Evolutionary conservation across 768 basidiomycete species (phyloP).

Genomic region (Clitopilus hobsonii): DNA sequence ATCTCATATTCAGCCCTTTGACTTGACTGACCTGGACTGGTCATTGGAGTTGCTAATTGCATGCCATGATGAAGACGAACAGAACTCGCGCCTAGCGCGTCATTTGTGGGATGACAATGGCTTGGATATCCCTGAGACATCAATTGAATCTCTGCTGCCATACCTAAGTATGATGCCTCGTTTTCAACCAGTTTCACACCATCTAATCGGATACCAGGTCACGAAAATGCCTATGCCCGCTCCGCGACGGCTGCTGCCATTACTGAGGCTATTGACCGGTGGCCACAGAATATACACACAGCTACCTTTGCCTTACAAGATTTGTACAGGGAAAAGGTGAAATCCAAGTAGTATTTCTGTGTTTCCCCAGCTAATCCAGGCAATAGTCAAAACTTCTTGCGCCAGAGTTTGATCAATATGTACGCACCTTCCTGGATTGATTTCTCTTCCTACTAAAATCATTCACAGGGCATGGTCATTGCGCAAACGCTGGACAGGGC

Average conservation of each 20-base stretch:
- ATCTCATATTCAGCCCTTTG: conserved; percentile 62
- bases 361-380: not conserved
- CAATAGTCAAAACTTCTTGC: conserved; percentile 75
- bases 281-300: conserved; percentile 50
- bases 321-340: conserved; percentile 86
- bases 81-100: conserved; percentile 77
- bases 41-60: conserved; percentile 85
- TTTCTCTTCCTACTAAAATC: no score
- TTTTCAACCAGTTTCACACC: not conserved
- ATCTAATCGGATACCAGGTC: conserved; percentile 41
- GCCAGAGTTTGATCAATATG: conserved; percentile 92
- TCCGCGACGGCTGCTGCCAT: conserved; percentile 66
- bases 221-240: conserved; percentile 79
- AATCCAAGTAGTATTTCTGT: conserved; percentile 4
- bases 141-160: conserved; percentile 50
- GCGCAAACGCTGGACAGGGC: conserved; percentile 77
- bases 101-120: conserved; percentile 96
- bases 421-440: no score
- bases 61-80: conserved; percentile 81
- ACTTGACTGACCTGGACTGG: conserved; percentile 93
- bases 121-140: conserved; percentile 72
- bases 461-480: conserved; percentile 98
- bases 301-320: conserved; percentile 55
- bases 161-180: conserved; percentile 57
- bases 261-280: conserved; percentile 69